These are phyloP conservation scores for Arxiozyma heterogenica DNA, from an alignment of 1,139 yeast genomes.

Conservation along the genomic window DNA sequence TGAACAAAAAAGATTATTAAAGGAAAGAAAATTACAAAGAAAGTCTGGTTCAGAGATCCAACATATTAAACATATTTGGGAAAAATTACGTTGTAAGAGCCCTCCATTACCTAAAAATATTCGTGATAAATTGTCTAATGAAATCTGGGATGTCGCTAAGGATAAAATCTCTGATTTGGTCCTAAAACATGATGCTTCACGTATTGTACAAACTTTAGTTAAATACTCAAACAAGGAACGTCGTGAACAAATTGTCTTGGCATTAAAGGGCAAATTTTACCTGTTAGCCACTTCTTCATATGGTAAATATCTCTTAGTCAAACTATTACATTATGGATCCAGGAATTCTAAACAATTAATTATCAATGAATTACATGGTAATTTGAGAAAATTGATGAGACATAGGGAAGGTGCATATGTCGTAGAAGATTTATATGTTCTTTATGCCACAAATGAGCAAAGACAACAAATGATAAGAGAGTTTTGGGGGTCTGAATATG, in stretches of 20 bases:
- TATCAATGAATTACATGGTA: slow-evolving; percentile 81
- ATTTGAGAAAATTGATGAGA: slow-evolving; percentile 83
- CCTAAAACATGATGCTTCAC: slow-evolving; percentile 90
- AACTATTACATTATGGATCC: slow-evolving; percentile 85
- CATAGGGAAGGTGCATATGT: slow-evolving; percentile 99
- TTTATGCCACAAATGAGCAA: slow-evolving; percentile 78
- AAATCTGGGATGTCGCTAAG: slow-evolving; percentile 75
- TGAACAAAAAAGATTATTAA: slow-evolving; percentile 69
- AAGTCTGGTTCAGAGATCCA: slow-evolving; percentile 81
- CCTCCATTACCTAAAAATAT: slow-evolving; percentile 73
- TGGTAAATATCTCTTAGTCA: slow-evolving; percentile 84
- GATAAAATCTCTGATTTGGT: slow-evolving; percentile 78
- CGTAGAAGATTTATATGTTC: slow-evolving; percentile 83
- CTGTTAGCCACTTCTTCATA: slow-evolving; percentile 84
- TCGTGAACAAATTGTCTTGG: slow-evolving; percentile 58
- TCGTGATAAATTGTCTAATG: slow-evolving; percentile 71
- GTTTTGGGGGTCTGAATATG: slow-evolving; percentile 96
- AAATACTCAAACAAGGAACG: slow-evolving; percentile 77
- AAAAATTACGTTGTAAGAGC: slow-evolving; percentile 73
- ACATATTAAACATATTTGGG: slow-evolving; percentile 84
- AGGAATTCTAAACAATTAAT: slow-evolving; percentile 68
- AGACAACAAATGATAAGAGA: slow-evolving; percentile 86
- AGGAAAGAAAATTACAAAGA: slow-evolving; percentile 80
- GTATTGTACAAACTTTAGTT: slow-evolving; percentile 89
- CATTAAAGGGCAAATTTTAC: slow-evolving; percentile 70